phyloP scores from a whole-genome alignment of 148 eudicot species.

The Silene conica region DNA sequence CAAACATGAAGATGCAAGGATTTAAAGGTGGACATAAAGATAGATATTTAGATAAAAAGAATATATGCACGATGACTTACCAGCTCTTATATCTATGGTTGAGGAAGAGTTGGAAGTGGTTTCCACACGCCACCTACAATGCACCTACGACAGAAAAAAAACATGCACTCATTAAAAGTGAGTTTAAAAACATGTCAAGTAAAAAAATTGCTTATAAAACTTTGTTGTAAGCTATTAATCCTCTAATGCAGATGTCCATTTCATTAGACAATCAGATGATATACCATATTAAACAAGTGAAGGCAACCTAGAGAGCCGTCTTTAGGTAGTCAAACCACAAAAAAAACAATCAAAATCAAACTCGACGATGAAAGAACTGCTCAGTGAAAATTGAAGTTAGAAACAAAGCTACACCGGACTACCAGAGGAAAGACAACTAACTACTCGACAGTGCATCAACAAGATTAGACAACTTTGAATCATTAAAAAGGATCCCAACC shows the following conservation, averaged over 20 bases:
- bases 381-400: too few relatives aligned
- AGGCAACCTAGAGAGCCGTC: too few relatives aligned
- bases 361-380: too few relatives aligned
- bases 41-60: neutral
- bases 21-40: neutral
- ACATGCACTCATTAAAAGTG: neutral
- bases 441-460: conserved; percentile 2
- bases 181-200: neutral
- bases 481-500: neutral
- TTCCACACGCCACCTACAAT: conserved; percentile 60
- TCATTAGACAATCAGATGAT: too few relatives aligned
- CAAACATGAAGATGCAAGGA: neutral
- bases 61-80: conserved; percentile 31
- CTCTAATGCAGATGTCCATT: too few relatives aligned
- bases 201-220: neutral
- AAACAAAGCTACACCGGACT: too few relatives aligned
- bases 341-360: too few relatives aligned
- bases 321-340: too few relatives aligned
- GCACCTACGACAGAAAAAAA: conserved; percentile 47
- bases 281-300: too few relatives aligned
- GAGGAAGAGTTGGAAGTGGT: conserved; percentile 55
- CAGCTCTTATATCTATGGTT: conserved; percentile 56
- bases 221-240: too few relatives aligned
- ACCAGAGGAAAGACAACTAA: neutral
- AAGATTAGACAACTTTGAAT: neutral